Evolutionary conservation across 176 grass and related monocot genomes (phyloP).

Genomic region (Hordeum marinum): DNA sequence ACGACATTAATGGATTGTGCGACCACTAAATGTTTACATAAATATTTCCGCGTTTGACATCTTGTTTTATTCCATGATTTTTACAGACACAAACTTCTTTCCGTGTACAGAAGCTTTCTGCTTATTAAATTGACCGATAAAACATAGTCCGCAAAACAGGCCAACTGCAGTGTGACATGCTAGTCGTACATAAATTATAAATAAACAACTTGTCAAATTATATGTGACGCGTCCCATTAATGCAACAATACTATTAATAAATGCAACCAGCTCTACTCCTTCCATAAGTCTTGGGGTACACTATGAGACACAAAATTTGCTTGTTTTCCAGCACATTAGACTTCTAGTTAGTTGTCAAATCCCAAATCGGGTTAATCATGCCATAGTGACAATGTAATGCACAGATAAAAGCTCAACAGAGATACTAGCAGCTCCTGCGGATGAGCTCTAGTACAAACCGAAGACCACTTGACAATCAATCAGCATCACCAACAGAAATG

Average conservation of each 20-base stretch:
- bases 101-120: background rate
- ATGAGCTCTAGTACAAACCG: background rate
- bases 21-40: background rate
- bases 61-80: background rate
- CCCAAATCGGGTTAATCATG: background rate
- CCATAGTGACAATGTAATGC: background rate
- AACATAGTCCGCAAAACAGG: background rate
- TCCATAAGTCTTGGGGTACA: background rate
- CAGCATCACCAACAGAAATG: background rate
- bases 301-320: background rate
- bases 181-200: background rate
- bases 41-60: background rate
- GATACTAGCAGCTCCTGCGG: background rate
- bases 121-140: background rate
- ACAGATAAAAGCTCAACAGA: background rate
- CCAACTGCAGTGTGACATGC: background rate
- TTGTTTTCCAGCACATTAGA: background rate
- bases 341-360: background rate
- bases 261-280: background rate
- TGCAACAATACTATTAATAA: conserved; percentile 25
- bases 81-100: background rate
- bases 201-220: background rate
- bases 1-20: background rate
- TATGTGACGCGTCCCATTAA: background rate
- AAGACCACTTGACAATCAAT: background rate